Percentiles rank a stretch among this genome's conserved stretches.
These are phyloP conservation scores for Clitopilus passeckerianus DNA, from an alignment of 768 basidiomycete genomes.

Conservation along the genomic window DNA sequence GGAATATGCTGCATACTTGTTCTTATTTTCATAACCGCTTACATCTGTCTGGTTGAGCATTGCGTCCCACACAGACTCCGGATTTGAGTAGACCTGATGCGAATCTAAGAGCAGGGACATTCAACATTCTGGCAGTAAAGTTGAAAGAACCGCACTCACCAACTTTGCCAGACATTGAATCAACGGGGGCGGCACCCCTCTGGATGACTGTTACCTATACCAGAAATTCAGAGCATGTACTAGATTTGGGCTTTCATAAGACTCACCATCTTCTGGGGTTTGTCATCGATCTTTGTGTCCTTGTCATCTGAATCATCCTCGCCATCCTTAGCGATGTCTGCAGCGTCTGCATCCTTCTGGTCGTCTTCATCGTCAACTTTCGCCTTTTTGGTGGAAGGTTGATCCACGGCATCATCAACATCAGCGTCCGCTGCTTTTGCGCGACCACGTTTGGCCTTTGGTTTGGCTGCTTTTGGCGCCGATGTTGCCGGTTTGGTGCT, in stretches of 20 bases:
- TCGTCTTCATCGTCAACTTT: constrained; percentile 22
- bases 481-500: constrained; percentile 16
- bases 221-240: not conserved
- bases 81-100: constrained; percentile 43
- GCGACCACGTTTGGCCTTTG: constrained; percentile 25
- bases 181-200: constrained; percentile 53
- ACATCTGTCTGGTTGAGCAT: constrained; percentile 61
- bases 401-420: constrained; percentile 19
- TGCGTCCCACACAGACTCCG: constrained; percentile 47
- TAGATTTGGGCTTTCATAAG: not conserved
- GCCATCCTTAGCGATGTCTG: constrained; percentile 9
- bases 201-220: constrained; percentile 35
- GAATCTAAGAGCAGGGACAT: constrained; percentile 27
- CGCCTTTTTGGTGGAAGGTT: constrained; percentile 25
- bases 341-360: constrained; percentile 13
- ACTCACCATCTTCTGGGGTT: constrained; percentile 42
- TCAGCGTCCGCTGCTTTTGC: constrained; percentile 16
- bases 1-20: constrained; percentile 36
- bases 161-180: constrained; percentile 37
- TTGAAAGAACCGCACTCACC: constrained; percentile 28
- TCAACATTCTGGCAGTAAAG: not conserved
- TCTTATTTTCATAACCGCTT: constrained; percentile 44
- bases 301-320: constrained; percentile 13
- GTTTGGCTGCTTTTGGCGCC: constrained; percentile 18
- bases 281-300: not conserved